Evolutionary conservation across 495 filamentous ascomycete species (phyloP).

Genomic region (Tetracladium marchalianum): DNA sequence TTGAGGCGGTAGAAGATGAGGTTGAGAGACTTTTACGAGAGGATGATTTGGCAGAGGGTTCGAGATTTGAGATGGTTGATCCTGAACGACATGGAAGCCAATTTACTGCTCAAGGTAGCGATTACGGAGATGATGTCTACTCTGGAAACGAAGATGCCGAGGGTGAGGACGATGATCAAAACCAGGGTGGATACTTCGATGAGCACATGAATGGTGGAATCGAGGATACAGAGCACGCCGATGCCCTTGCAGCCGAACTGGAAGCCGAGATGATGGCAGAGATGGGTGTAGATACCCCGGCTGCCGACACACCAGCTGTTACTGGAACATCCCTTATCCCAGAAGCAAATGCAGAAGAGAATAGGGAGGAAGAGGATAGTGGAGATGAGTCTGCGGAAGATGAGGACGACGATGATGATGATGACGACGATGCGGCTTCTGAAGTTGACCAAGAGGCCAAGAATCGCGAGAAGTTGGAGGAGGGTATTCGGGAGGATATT

Average conservation of each 20-base stretch:
- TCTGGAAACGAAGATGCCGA: slow-evolving; percentile 40
- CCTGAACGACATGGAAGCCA: slow-evolving; percentile 39
- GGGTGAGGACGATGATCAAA: slow-evolving; percentile 27
- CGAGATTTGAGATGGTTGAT: slow-evolving; percentile 57
- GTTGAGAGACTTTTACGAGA: slow-evolving; percentile 66
- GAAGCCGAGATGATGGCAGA: slow-evolving; percentile 26
- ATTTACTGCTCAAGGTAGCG: slow-evolving; percentile 27
- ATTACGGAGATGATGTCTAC: slow-evolving; percentile 39
- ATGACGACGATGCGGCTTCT: slow-evolving; percentile 35
- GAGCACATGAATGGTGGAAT: slow-evolving; percentile 1
- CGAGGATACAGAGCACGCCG: slow-evolving; percentile 12
- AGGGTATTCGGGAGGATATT: slow-evolving; percentile 43
- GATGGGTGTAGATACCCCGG: slow-evolving; percentile 18
- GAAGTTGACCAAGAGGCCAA: slow-evolving; percentile 38
- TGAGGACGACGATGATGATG: slow-evolving; percentile 32
- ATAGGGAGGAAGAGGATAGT: slow-evolving; percentile 24
- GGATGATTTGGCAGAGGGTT: slow-evolving; percentile 49
- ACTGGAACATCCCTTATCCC: slow-evolving; percentile 8
- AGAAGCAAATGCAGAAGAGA: slow-evolving; percentile 5
- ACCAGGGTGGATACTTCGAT: slow-evolving; percentile 18
- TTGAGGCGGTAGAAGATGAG: slow-evolving; percentile 77
- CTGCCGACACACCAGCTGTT: slow-evolving; percentile 7
- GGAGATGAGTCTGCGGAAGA: slow-evolving; percentile 32
- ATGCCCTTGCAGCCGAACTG: slow-evolving; percentile 28
- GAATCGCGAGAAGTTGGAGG: slow-evolving; percentile 33